Conservation (phyloP, 805 yeast genomes). For the Starmerella bombicola region DNA sequence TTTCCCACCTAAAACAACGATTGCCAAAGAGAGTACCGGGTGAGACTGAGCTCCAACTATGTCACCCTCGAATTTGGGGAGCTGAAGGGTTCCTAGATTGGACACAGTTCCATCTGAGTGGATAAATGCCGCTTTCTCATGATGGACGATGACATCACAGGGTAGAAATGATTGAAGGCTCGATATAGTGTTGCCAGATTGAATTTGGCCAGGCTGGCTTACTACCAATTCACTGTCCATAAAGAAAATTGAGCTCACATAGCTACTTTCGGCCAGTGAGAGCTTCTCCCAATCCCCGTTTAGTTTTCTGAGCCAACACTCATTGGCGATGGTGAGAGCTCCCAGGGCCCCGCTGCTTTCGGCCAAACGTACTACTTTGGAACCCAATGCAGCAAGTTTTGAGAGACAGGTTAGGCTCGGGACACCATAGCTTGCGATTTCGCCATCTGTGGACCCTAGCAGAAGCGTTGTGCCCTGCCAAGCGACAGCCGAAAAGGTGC, state of each 20-base stretch:
- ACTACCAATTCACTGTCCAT: background rate
- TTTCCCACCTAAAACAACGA: conserved; percentile 1
- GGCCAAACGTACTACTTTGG: too few relatives aligned
- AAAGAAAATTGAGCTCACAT: background rate
- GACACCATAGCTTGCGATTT: background rate
- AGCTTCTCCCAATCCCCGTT: background rate
- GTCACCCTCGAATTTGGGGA: conserved; percentile 10
- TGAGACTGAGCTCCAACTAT: conserved; percentile 6
- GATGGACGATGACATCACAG: conserved; percentile 1
- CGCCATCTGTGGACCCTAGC: too few relatives aligned
- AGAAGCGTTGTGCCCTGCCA: too few relatives aligned
- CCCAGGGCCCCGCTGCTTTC: background rate
- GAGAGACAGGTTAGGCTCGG: background rate
- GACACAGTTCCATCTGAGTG: conserved; percentile 7
- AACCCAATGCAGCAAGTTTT: too few relatives aligned
- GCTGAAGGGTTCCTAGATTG: background rate
- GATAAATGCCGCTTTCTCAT: conserved; percentile 1
- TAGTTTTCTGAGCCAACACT: background rate
- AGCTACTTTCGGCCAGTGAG: background rate
- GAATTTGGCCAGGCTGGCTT: too few relatives aligned
- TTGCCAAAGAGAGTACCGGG: conserved; percentile 12
- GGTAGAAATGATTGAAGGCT: background rate
- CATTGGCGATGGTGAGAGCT: background rate
- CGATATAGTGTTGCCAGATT: background rate
- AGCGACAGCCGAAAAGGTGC: conserved; percentile 2